A percentile compares a stretch with the other conserved stretches of the same genome.
phyloP scores from a whole-genome alignment of 2,329 filamentous ascomycete species.

The Rhynchosporium secalis region DNA sequence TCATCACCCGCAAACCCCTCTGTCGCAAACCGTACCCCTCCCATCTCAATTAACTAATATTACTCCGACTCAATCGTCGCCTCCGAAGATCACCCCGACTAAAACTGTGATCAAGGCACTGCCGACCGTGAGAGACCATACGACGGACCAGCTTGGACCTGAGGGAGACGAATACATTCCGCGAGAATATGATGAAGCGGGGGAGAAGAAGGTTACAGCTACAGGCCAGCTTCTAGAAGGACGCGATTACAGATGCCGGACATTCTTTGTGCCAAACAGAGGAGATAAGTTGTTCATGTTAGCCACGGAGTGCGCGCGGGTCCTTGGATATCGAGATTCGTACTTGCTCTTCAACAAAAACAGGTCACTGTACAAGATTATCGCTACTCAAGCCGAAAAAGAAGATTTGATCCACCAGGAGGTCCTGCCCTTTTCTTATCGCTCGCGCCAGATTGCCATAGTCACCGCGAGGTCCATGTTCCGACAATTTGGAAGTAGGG shows the following conservation, averaged over 20 bases:
- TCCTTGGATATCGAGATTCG: slow-evolving; percentile 93
- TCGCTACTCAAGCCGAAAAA: slow-evolving; percentile 92
- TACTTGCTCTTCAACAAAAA: slow-evolving; percentile 99
- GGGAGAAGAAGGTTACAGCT: slow-evolving; percentile 87
- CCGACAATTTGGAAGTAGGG: slow-evolving; percentile 91
- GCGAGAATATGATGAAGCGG: slow-evolving; percentile 87
- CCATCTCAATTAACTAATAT: slow-evolving; percentile 37
- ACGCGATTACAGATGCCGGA: slow-evolving; percentile 88
- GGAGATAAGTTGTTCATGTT: slow-evolving; percentile 98
- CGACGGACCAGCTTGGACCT: slow-evolving; percentile 87
- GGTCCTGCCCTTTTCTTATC: slow-evolving; percentile 94
- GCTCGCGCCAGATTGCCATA: slow-evolving; percentile 97
- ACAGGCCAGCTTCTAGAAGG: slow-evolving; percentile 80
- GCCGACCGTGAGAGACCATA: slow-evolving; percentile 94
- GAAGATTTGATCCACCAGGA: slow-evolving; percentile 94
- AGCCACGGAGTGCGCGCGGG: slow-evolving; percentile 92
- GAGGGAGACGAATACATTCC: slow-evolving; percentile 94
- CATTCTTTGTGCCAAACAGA: slow-evolving; percentile 87
- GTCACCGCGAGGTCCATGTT: slow-evolving; percentile 99
- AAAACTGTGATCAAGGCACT: slow-evolving; percentile 89
- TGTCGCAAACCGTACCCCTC: slow-evolving; percentile 43
- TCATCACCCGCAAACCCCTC: slow-evolving; percentile 55
- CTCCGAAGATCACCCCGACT: slow-evolving; percentile 76
- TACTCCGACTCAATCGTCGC: slow-evolving; percentile 54
- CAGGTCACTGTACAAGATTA: slow-evolving; percentile 94